Evolutionary conservation across 192 early-diverging fungal genomes (phyloP), one percentile per base, ranked within the genome.

Genomic region (Pilobolus umbonatus): DNA sequence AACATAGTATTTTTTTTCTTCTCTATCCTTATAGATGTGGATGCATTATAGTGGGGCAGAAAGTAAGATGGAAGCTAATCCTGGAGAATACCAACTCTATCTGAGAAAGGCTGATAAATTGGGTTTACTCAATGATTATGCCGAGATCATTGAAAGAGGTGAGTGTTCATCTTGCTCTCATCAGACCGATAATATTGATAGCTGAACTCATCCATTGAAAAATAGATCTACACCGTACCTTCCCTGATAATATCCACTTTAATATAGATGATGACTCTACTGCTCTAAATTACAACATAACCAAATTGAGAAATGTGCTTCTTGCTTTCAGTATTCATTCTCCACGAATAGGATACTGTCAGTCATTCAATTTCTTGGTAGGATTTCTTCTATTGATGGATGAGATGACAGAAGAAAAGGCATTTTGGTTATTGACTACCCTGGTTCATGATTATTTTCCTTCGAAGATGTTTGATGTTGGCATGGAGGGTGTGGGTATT

Each of bases 321-420:
- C 71, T 79, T 14, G 84, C 87, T 1, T 92, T 89, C 62, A 83
- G 81, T 32, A n/a, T 82, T 26, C 84, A 88, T 61, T 84, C 80
- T 34, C 81, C 86, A 25, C 55, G 79, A n/a, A 88, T 93, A 29
- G 90, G 88, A 17, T 93, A 93, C 74, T 90, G 88, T 62, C 90
- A 93, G 62, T 84, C 83, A 0, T 81, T 93, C 58, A 91, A 90
- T 57, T 59, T 59, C 22, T 4, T 59, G 21, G 25, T 24, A 0
- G 57, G 45, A 1, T 46, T 59, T 12, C 17, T 59, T 26, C 22
- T 59, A 9, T 5, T 59, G 7, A 43, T 59, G 4, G 24, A 26
- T 11, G 30, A 58, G 17, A n/a, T 30, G 5, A 30, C 19, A 6
- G 57, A 59, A 28, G 57, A 59, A n/a, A 12, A 59, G 0, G 84